Evolutionary conservation across 495 filamentous ascomycete genomes (phyloP), one percentile per base, ranked within the genome.

Genomic region (Lichenothelia convexa): DNA sequence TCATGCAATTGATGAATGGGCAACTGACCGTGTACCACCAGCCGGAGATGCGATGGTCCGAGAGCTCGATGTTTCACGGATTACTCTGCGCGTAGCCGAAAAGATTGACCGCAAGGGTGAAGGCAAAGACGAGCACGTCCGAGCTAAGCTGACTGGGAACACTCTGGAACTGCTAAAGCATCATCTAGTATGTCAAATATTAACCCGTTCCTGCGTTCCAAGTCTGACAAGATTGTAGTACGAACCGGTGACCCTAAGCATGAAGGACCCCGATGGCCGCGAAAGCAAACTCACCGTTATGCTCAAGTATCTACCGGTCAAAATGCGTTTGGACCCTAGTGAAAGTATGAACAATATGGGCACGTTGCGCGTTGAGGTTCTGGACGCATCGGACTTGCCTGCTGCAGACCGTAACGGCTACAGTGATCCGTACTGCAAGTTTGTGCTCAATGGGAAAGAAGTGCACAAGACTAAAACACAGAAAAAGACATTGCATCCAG

Each of bases 311-410:
- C 76, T 95, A 13, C 89, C 89, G 0, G 71, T 93, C 33, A 70
- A 77, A 57, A 99, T 99, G 89, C 67, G 68, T 37, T 78, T 99
- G 36, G 84, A 95, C 49, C 83, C 87, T 2, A 79, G 68, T 45
- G 89, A 99, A 58, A 91, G 81, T 54, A 93, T 95, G 64, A 95
- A 92, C 68, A 99, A 99, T 58, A 86, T 89, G 75, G 89, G 89
- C 38, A 81, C 70, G 35, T 71, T 99, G 21, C 78, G 82, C 7
- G 79, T 95, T 32, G 83, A 94, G 43, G 64, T 95, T n/a, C 58
- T 93, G 33, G 82, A 92, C 51, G 89, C 79, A 16, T 65, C 73
- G 18, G 75, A 94, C 43, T 71, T 99, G 16, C 89, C 89, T 6
- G 69, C 87, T 8, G 85, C 83, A 32, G 89, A 99, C 50, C 76